Evolutionary conservation across 495 filamentous ascomycete genomes (phyloP).

Genomic region (Melanomma pulvis-pyrius): DNA sequence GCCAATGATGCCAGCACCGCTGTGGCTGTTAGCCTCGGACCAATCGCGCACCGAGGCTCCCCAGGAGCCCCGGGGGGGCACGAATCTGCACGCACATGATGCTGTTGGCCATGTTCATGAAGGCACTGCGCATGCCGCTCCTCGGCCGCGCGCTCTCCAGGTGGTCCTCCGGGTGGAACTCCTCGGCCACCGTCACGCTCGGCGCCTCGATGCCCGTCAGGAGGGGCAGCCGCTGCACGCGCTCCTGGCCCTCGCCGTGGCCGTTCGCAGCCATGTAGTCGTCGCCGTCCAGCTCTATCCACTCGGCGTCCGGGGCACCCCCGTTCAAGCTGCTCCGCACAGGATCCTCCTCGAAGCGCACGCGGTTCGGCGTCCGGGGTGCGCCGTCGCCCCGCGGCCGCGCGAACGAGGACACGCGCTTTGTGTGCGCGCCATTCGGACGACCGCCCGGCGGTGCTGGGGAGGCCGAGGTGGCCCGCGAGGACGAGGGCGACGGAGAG

Average conservation of each 20-base stretch:
- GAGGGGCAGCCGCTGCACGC: slow-evolving; percentile 66
- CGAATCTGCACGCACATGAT: slow-evolving; percentile 66
- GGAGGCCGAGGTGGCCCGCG: slow-evolving; percentile 15
- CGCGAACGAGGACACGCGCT: slow-evolving; percentile 47
- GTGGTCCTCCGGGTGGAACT: slow-evolving; percentile 62
- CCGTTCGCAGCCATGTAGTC: slow-evolving; percentile 50
- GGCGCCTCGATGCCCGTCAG: slow-evolving; percentile 87
- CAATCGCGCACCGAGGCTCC: background rate
- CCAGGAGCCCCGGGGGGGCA: background rate
- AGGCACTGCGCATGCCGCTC: slow-evolving; percentile 69
- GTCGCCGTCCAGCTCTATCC: slow-evolving; percentile 61
- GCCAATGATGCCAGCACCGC: slow-evolving; percentile 91
- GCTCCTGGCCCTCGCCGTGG: slow-evolving; percentile 33
- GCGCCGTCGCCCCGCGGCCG: slow-evolving; percentile 51
- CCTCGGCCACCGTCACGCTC: slow-evolving; percentile 71
- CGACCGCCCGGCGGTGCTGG: slow-evolving; percentile 3
- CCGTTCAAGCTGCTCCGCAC: slow-evolving; percentile 47
- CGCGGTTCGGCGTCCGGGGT: slow-evolving; percentile 80
- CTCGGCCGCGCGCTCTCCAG: slow-evolving; percentile 65
- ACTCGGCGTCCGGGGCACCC: slow-evolving; percentile 45
- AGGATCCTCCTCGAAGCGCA: slow-evolving; percentile 78
- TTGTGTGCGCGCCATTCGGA: slow-evolving; percentile 22
- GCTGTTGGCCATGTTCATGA: slow-evolving; percentile 99
- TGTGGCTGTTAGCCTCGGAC: slow-evolving; percentile 12
- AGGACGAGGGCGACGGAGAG: slow-evolving; percentile 15